Conservation (phyloP, 2,329 filamentous ascomycete genomes). For the Cytospora paraplurivora region DNA sequence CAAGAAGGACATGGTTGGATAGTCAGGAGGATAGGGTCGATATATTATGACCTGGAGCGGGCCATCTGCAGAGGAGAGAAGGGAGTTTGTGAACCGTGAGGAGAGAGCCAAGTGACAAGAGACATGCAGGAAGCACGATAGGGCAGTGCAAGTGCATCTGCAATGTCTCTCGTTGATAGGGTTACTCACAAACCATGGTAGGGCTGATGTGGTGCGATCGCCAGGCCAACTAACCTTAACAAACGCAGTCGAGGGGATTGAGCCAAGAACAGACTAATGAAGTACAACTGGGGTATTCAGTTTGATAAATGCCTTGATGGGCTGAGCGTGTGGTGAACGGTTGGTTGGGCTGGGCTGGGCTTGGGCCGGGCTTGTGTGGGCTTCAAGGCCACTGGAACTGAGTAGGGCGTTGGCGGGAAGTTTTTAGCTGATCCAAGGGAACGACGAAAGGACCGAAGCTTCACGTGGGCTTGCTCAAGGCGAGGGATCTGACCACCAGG, state of each 20-base stretch:
- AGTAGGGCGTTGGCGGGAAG: conserved; percentile 9
- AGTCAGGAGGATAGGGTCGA: conserved; percentile 12
- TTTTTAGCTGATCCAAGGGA: conserved; percentile 13
- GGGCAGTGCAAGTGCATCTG: conserved; percentile 17
- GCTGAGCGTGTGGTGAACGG: conserved; percentile 15
- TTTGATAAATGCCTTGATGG: conserved; percentile 2
- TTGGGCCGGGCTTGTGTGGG: conserved; percentile 3
- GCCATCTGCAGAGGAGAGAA: background rate
- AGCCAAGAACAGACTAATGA: conserved; percentile 21
- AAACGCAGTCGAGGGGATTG: conserved; percentile 7
- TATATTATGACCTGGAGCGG: conserved; percentile 16
- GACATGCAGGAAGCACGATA: conserved; percentile 10
- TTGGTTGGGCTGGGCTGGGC: conserved; percentile 13
- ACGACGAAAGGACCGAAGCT: background rate
- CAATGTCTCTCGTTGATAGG: conserved; percentile 1
- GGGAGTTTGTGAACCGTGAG: conserved; percentile 1
- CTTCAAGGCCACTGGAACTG: conserved; percentile 24
- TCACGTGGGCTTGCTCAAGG: background rate
- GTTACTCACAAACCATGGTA: conserved; percentile 28
- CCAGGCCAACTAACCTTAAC: conserved; percentile 16
- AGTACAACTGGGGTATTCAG: conserved; percentile 2
- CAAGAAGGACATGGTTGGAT: background rate
- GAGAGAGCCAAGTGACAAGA: background rate
- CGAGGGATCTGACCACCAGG: background rate
- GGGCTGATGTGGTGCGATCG: conserved; percentile 1